Percentiles rank a stretch among this genome's conserved stretches.
Evolutionary conservation across 805 yeast genomes (phyloP).

Genomic region (Candida peoriensis): DNA sequence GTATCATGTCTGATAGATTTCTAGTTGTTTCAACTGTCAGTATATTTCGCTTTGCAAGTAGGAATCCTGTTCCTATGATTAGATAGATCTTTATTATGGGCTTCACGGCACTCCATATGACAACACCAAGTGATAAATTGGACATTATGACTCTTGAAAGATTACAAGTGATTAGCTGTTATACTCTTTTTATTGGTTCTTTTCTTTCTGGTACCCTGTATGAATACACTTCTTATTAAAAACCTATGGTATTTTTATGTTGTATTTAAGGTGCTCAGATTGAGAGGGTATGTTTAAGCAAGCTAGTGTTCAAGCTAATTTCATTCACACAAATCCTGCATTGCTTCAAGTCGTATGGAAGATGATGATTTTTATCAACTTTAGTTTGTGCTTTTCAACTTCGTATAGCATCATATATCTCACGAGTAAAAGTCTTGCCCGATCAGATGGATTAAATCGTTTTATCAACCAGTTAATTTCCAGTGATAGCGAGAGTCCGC

Average conservation of each 20-base stretch:
- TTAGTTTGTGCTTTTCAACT: too few relatives aligned
- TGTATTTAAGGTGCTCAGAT: neutral
- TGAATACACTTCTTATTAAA: constrained; percentile 1
- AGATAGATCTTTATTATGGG: constrained; percentile 83
- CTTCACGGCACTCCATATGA: constrained; percentile 73
- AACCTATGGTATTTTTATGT: neutral
- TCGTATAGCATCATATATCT: too few relatives aligned
- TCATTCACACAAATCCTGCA: too few relatives aligned
- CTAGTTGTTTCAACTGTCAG: constrained; percentile 63
- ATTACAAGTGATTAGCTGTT: neutral
- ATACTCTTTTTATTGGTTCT: neutral
- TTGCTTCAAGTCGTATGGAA: too few relatives aligned
- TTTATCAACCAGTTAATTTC: too few relatives aligned
- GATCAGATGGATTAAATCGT: too few relatives aligned
- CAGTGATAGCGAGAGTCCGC: too few relatives aligned
- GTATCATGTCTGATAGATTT: constrained; percentile 64
- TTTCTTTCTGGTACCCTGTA: neutral
- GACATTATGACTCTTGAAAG: neutral
- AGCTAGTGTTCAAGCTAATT: neutral
- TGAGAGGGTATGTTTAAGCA: neutral
- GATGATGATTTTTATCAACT: too few relatives aligned
- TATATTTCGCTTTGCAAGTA: constrained; percentile 57
- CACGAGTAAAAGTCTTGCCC: too few relatives aligned
- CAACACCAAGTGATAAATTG: constrained; percentile 42
- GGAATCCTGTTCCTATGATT: constrained; percentile 62